These are phyloP conservation scores for Colletotrichum sp. DNA, from an alignment of 2,329 filamentous ascomycete genomes.

Conservation along the genomic window DNA sequence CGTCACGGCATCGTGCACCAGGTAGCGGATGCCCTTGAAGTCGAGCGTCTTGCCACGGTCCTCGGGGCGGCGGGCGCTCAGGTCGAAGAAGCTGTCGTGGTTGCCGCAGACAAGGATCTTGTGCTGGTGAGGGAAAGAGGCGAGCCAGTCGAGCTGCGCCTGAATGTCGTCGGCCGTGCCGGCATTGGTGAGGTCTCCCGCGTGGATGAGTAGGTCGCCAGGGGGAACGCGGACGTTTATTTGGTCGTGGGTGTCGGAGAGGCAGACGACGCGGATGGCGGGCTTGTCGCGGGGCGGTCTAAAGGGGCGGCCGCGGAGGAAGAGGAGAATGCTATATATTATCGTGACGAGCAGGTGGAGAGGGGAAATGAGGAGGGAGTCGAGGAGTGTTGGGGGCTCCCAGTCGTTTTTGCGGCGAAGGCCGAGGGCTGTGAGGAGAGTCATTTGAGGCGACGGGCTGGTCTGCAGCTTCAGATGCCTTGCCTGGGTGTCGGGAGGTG, in stretches of 20 bases:
- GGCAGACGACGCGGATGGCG: slow-evolving; percentile 79
- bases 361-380: slow-evolving; percentile 71
- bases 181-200: slow-evolving; percentile 80
- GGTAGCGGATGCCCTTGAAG: slow-evolving; percentile 74
- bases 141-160: slow-evolving; percentile 83
- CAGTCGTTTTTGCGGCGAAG: slow-evolving; percentile 52
- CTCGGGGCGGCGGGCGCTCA: slow-evolving; percentile 59
- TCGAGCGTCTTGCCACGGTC: slow-evolving; percentile 64
- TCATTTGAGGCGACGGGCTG: slow-evolving; percentile 37
- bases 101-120: slow-evolving; percentile 89
- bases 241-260: slow-evolving; percentile 86
- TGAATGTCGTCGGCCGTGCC: slow-evolving; percentile 79
- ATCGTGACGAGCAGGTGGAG: slow-evolving; percentile 66
- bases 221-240: slow-evolving; percentile 65
- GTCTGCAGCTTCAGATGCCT: not conserved
- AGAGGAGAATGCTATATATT: slow-evolving; percentile 68
- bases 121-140: slow-evolving; percentile 72
- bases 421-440: slow-evolving; percentile 47
- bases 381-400: slow-evolving; percentile 59
- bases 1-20: slow-evolving; percentile 71
- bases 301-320: slow-evolving; percentile 71
- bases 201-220: slow-evolving; percentile 88
- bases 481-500: not conserved
- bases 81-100: slow-evolving; percentile 87
- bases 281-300: slow-evolving; percentile 57